phyloP scores from a whole-genome alignment of 2,329 filamentous ascomycete species.

The Exophiala aquamarina region DNA sequence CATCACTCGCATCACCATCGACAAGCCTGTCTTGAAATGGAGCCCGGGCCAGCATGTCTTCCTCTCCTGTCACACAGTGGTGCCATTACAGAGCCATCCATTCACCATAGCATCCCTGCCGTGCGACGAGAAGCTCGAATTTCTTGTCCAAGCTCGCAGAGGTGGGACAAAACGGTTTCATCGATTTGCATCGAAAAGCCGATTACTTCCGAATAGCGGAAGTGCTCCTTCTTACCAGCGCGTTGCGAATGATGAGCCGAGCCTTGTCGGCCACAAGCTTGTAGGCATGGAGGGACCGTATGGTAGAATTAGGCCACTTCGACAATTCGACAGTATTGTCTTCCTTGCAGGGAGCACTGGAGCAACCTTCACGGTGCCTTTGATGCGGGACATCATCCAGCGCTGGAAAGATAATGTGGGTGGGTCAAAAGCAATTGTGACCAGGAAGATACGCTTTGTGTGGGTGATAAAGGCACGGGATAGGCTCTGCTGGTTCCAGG shows the following conservation, averaged over 20 bases:
- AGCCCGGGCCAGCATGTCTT: conserved; percentile 64
- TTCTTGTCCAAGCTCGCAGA: conserved; percentile 54
- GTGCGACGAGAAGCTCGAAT: conserved; percentile 56
- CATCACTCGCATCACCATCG: conserved; percentile 58
- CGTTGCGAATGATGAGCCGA: background rate
- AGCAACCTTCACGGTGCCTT: conserved; percentile 57
- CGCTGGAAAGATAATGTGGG: conserved; percentile 13
- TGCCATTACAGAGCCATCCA: conserved; percentile 62
- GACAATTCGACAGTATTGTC: conserved; percentile 32
- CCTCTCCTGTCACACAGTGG: conserved; percentile 56
- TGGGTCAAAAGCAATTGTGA: conserved; percentile 49
- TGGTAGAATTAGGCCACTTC: conserved; percentile 37
- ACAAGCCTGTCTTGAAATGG: conserved; percentile 58
- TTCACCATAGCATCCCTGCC: conserved; percentile 63
- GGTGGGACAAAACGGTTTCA: conserved; percentile 22
- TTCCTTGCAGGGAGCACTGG: conserved; percentile 41
- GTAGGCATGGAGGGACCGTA: conserved; percentile 31
- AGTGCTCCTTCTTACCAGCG: too few species aligned
- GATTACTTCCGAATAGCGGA: conserved; percentile 40
- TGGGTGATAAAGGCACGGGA: conserved; percentile 59
- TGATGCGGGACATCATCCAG: conserved; percentile 52
- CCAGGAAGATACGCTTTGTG: conserved; percentile 18
- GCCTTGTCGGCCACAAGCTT: conserved; percentile 7
- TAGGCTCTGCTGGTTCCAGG: conserved; percentile 22
- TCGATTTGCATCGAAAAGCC: conserved; percentile 41